phyloP scores from a whole-genome alignment of 2,329 filamentous ascomycete species.

The Penicillium palitans region DNA sequence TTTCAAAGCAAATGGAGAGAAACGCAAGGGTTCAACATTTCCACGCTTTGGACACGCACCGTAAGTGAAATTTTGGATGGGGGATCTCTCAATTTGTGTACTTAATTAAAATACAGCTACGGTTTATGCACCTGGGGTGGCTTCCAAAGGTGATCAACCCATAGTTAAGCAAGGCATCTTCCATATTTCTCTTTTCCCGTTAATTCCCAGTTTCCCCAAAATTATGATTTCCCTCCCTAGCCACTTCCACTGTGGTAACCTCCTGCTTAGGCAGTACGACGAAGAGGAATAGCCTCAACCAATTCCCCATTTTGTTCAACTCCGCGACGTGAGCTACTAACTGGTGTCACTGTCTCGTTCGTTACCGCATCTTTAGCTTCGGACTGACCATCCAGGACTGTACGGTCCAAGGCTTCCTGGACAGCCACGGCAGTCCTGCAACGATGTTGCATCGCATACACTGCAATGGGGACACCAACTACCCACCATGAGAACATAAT shows the following conservation, averaged over 20 bases:
- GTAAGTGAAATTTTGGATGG: background rate
- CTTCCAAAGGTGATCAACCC: background rate
- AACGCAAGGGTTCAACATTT: background rate
- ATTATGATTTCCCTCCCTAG: too few relatives aligned
- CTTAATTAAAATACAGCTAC: background rate
- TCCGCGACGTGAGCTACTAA: background rate
- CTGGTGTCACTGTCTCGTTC: background rate
- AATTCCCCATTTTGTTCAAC: background rate
- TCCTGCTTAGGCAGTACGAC: background rate
- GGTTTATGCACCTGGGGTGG: background rate
- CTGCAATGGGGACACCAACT: background rate
- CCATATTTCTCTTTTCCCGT: background rate
- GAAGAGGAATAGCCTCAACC: background rate
- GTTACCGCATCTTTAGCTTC: background rate
- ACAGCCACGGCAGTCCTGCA: background rate
- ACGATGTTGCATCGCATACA: conserved; percentile 2
- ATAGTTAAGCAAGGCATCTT: background rate
- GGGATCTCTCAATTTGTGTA: background rate
- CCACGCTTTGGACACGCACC: too few relatives aligned
- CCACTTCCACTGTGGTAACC: too few relatives aligned
- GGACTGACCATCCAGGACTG: background rate
- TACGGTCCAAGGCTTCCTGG: background rate
- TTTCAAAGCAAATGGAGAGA: background rate
- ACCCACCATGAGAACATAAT: conserved; percentile 45
- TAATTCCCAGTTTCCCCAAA: background rate